These are phyloP conservation scores for Sugiyamaella pinicola DNA, from an alignment of 1,139 yeast genomes.

Conservation along the genomic window DNA sequence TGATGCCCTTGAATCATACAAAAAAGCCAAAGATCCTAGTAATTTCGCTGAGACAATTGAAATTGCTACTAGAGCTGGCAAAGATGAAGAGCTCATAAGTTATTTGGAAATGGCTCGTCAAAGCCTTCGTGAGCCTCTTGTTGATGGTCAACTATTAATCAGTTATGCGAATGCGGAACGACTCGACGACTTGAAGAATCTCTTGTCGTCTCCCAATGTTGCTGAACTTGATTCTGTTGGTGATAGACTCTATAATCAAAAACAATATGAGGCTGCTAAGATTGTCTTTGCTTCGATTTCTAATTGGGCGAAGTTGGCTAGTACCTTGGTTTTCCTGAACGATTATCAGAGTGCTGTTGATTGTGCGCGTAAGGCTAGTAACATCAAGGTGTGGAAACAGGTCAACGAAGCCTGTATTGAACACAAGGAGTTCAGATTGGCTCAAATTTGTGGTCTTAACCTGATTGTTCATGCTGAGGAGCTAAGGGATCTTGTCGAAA, in stretches of 20 bases:
- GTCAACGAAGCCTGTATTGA: slow-evolving; percentile 96
- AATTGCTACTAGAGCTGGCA: slow-evolving; percentile 93
- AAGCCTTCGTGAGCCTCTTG: slow-evolving; percentile 83
- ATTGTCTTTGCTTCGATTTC: slow-evolving; percentile 82
- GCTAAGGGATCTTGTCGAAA: slow-evolving; percentile 81
- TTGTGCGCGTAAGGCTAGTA: slow-evolving; percentile 97
- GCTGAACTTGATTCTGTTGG: slow-evolving; percentile 93
- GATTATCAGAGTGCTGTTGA: slow-evolving; percentile 98
- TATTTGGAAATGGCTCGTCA: slow-evolving; percentile 94
- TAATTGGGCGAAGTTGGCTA: slow-evolving; percentile 92
- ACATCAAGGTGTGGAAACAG: slow-evolving; percentile 93
- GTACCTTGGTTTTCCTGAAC: slow-evolving; percentile 86
- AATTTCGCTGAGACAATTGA: slow-evolving; percentile 92
- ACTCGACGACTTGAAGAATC: slow-evolving; percentile 77
- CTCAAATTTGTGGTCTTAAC: slow-evolving; percentile 98
- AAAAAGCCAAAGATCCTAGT: slow-evolving; percentile 87
- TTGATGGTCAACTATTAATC: slow-evolving; percentile 89
- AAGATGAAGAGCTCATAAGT: slow-evolving; percentile 87
- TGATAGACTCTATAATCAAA: slow-evolving; percentile 79
- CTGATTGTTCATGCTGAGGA: slow-evolving; percentile 97
- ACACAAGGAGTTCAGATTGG: slow-evolving; percentile 91
- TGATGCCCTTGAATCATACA: slow-evolving; percentile 82
- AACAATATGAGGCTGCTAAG: slow-evolving; percentile 92
- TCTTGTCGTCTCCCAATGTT: slow-evolving; percentile 84
- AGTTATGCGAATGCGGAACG: slow-evolving; percentile 81